A percentile compares a stretch with the other conserved stretches of the same genome.
phyloP scores from a whole-genome alignment of 2,329 filamentous ascomycete species.

The Ambrosiella xylebori region DNA sequence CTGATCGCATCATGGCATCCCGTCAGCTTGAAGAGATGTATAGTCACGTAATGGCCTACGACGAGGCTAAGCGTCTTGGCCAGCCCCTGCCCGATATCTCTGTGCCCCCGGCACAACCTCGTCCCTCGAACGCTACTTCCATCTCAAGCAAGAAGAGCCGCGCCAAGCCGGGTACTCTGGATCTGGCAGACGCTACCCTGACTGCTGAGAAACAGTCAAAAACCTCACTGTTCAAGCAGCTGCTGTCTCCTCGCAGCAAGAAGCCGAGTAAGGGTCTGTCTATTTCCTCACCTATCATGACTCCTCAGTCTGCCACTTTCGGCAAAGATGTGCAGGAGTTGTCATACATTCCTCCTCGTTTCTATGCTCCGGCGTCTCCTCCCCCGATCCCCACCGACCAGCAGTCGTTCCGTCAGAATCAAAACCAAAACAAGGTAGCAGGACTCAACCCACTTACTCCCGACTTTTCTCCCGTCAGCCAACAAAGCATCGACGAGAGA shows the following conservation, averaged over 20 bases:
- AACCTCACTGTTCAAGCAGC: conserved; percentile 38
- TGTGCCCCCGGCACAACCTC: background rate
- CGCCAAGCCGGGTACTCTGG: conserved; percentile 33
- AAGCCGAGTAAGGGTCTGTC: conserved; percentile 29
- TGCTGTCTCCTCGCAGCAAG: conserved; percentile 40
- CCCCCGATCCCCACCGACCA: conserved; percentile 25
- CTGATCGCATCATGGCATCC: conserved; percentile 58
- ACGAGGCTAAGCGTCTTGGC: conserved; percentile 47
- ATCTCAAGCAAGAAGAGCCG: conserved; percentile 26
- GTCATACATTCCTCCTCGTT: conserved; percentile 37
- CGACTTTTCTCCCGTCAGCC: conserved; percentile 30
- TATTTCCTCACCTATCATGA: conserved; percentile 50
- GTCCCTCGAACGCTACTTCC: background rate
- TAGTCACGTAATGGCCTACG: conserved; percentile 79
- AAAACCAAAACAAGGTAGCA: background rate
- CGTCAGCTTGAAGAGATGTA: conserved; percentile 81
- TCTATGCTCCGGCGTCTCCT: conserved; percentile 39
- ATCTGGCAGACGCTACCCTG: conserved; percentile 26
- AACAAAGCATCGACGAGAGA: conserved; percentile 31
- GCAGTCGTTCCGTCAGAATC: conserved; percentile 18
- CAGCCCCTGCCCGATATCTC: conserved; percentile 17
- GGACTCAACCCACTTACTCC: conserved; percentile 20
- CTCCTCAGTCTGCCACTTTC: conserved; percentile 43
- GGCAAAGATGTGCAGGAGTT: conserved; percentile 38
- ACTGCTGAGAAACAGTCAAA: conserved; percentile 33